Base-by-base conservation (phyloP, 441 rosid genomes). In the Erodium chrysanthum region DNA sequence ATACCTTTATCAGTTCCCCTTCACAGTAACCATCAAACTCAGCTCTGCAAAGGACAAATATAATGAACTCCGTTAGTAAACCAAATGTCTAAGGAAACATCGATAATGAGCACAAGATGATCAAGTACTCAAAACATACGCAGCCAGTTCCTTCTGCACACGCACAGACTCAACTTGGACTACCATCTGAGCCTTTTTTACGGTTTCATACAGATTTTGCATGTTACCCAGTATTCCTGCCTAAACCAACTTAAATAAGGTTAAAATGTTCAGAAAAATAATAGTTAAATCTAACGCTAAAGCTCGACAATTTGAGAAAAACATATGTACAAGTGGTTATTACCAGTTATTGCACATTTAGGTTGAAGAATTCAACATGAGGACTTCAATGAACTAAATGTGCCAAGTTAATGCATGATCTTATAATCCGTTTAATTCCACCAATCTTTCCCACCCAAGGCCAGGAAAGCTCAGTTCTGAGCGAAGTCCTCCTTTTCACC, bases 1-100 rank as follows among this genome's bases (percentile, higher is more conserved):
- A 70, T 75, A 86, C 98, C 96, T 89, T 93, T 59, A 93, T 88
- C 46, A 90, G 86, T 78, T 89, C 98, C 63, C 86, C 98, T 84
- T 88, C 89, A 73, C 97, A 90, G 69, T 89, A 90, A 71, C 98
- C 97, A 84, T 93, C 98, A 77, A 89, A 89, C 70, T 93, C 97
- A n/a, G 96, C 89, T 70, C 98, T 52, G 59, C 22, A 52, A 18
- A 15, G 21, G 37, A 33, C 7, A 6, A 33, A 52, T 52, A 52
- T 18, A 18, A 15, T 5, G 22, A 52, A 17, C 59, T 18, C 23
- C 17, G 59, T 52, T 20, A 52, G 11, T 52, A 52, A 17, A 15
- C 59, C 3, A 40, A 52, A 52, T 52, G 22, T 0, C 59, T 5
- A 52, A 17, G 59, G 10, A 52, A 17, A 52, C 21, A 17, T 15